A percentile compares a stretch with the other conserved stretches of the same genome.
Conservation (phyloP, 2,329 filamentous ascomycete species). For the Fusarium hostae region DNA sequence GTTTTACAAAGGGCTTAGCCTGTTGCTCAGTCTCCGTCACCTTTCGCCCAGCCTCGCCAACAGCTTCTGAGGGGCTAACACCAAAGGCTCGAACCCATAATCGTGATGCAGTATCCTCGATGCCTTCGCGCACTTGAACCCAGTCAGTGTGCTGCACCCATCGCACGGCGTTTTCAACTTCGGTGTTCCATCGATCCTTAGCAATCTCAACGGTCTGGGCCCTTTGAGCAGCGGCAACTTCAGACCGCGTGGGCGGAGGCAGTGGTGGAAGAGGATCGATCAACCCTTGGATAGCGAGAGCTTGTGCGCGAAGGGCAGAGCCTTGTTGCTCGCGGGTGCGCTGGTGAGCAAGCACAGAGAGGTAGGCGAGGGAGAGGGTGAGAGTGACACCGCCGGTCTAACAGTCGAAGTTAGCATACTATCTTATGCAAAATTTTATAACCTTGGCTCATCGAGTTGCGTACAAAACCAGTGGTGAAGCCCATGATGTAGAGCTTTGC, state of each 20-base stretch:
- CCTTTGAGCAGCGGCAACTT: slow-evolving; percentile 62
- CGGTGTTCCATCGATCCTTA: slow-evolving; percentile 83
- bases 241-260: slow-evolving; percentile 61
- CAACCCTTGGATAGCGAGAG: slow-evolving; percentile 63
- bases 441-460: slow-evolving; percentile 47
- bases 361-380: slow-evolving; percentile 77
- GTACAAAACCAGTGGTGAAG: slow-evolving; percentile 79
- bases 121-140: slow-evolving; percentile 67
- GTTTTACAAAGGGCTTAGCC: slow-evolving; percentile 48
- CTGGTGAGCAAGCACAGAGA: slow-evolving; percentile 76
- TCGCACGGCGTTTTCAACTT: slow-evolving; percentile 73
- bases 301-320: slow-evolving; percentile 66
- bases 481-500: slow-evolving; percentile 65
- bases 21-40: slow-evolving; percentile 50
- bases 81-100: slow-evolving; percentile 57
- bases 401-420: slow-evolving; percentile 7
- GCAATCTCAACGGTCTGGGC: slow-evolving; percentile 71
- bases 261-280: slow-evolving; percentile 60
- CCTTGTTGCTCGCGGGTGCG: slow-evolving; percentile 71
- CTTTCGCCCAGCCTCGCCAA: slow-evolving; percentile 44
- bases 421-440: not conserved
- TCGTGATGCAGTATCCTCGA: slow-evolving; percentile 62
- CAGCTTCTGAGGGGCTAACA: slow-evolving; percentile 48
- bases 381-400: slow-evolving; percentile 81
- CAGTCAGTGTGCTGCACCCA: slow-evolving; percentile 76